A percentile compares a stretch with the other conserved stretches of the same genome.
These are phyloP conservation scores for Haplosporangium sp. DNA, from an alignment of 371 early-diverging fungal genomes.

Conservation along the genomic window DNA sequence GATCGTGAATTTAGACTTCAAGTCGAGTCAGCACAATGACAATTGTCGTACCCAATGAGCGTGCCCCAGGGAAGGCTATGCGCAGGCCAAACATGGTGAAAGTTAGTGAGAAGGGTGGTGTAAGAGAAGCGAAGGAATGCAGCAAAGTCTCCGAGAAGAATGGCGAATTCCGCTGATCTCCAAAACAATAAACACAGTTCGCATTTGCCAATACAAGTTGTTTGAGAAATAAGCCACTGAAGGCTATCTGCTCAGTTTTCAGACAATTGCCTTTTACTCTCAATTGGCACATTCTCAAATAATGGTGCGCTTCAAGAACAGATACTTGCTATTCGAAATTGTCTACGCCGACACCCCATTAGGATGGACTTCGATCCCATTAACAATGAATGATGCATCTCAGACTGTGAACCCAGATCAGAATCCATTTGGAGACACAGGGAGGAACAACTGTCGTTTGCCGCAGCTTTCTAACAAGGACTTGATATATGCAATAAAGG, in stretches of 20 bases:
- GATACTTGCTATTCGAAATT: constrained; percentile 70
- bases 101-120: neutral
- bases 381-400: constrained; percentile 13
- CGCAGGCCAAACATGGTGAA: constrained; percentile 48
- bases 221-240: neutral
- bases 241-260: neutral
- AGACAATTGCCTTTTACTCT: neutral
- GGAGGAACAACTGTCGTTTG: constrained; percentile 44
- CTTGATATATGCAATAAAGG: constrained; percentile 39
- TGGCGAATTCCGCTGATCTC: constrained; percentile 12
- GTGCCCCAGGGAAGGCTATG: constrained; percentile 41
- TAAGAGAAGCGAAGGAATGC: neutral
- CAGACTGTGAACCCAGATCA: constrained; percentile 36
- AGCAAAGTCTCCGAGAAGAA: constrained; percentile 6
- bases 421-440: constrained; percentile 56
- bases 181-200: constrained; percentile 15
- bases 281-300: neutral
- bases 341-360: constrained; percentile 53
- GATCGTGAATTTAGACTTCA: neutral
- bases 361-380: constrained; percentile 50
- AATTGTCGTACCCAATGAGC: constrained; percentile 42
- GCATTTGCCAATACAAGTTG: neutral
- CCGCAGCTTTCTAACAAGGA: constrained; percentile 42
- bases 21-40: neutral
- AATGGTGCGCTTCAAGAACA: constrained; percentile 77